phyloP scores from a whole-genome alignment of 2,329 filamentous ascomycete species.

The Penicillium sp. region DNA sequence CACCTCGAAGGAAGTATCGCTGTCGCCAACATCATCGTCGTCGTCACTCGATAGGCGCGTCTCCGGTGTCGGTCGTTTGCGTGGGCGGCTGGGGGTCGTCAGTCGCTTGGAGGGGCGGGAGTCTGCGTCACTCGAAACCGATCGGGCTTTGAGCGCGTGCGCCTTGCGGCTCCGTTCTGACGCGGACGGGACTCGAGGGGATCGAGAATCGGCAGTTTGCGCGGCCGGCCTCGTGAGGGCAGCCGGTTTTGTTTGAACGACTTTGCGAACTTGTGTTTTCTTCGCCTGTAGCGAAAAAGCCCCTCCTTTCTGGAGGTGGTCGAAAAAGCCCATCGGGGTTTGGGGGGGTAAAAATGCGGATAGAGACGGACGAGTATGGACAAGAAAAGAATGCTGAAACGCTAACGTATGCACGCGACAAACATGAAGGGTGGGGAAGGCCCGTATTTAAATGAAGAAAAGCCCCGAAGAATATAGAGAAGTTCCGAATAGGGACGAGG shows the following conservation, averaged over 20 bases:
- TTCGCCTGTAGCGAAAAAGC: constrained; percentile 50
- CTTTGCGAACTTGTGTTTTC: constrained; percentile 51
- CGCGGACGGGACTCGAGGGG: constrained; percentile 27
- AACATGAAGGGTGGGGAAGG: constrained; percentile 15
- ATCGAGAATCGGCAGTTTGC: constrained; percentile 31
- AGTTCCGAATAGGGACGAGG: constrained; percentile 13
- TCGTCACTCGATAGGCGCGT: constrained; percentile 49
- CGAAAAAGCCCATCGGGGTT: constrained; percentile 51
- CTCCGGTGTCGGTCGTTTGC: constrained; percentile 48
- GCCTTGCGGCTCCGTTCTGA: constrained; percentile 34
- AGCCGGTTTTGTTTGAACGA: constrained; percentile 46
- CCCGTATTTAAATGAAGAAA: constrained; percentile 13
- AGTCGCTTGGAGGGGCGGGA: constrained; percentile 39
- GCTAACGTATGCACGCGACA: constrained; percentile 23
- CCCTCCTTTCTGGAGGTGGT: constrained; percentile 53
- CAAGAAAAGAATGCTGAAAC: constrained; percentile 20
- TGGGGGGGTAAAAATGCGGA: constrained; percentile 15
- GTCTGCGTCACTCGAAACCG: constrained; percentile 40
- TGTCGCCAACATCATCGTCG: constrained; percentile 51
- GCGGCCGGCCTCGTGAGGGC: constrained; percentile 38
- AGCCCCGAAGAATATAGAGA: constrained; percentile 1
- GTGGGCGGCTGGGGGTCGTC: constrained; percentile 39
- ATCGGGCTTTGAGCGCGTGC: constrained; percentile 35
- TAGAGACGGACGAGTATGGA: constrained; percentile 21
- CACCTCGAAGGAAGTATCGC: constrained; percentile 49